Base-by-base conservation (phyloP, 495 filamentous ascomycete genomes). In the Neurospora pannonica region DNA sequence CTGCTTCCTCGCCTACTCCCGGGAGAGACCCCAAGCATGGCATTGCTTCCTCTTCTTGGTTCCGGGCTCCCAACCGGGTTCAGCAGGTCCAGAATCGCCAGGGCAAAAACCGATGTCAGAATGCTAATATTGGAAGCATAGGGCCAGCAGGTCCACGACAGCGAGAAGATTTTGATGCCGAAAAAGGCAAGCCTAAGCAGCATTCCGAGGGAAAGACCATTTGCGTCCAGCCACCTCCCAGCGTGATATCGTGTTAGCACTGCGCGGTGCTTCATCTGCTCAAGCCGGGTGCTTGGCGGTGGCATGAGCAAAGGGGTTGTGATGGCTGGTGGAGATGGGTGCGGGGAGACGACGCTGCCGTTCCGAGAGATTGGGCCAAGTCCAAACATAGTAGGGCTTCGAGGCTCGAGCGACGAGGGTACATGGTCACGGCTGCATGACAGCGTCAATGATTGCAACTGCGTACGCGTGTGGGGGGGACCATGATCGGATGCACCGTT, bases 291-390 rank as follows among this genome's bases (percentile, higher is more conserved):
- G 43, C 78, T 78, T 54, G 86, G 91, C 24, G 91, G 90, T 9
- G 90, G 84, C 77, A 93, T 86, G 37, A 92, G 86, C 48, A 91
- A 80, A 0, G 87, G 85, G 38, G 87, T 79, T 71, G 79, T 79
- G 36, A 77, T 79, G 19, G 75, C 81, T 7, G 76, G 37, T 38
- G 80, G 81, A 36, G 78, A 76, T 70, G 80, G 79, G 37, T 81
- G 82, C n/a, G 73, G 71, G 62, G 74, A 76, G 71, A 70, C 39
- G 76, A 70, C 79, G 69, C 75, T 43, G 74, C 72, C 70, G 60
- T 71, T 76, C 19, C 72, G 60, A 42, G 71, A 54, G 11, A 70
- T 46, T n/a, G 48, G 54, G 46, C 54, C 71, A 13, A 37, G 77
- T 71, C 74, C 78, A 54, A 54, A 24, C 74, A 69, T 77, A 73